A percentile compares a stretch with the other conserved stretches of the same genome.
Conservation (phyloP, 257 asterid species). For the Rauvolfia tetraphylla region DNA sequence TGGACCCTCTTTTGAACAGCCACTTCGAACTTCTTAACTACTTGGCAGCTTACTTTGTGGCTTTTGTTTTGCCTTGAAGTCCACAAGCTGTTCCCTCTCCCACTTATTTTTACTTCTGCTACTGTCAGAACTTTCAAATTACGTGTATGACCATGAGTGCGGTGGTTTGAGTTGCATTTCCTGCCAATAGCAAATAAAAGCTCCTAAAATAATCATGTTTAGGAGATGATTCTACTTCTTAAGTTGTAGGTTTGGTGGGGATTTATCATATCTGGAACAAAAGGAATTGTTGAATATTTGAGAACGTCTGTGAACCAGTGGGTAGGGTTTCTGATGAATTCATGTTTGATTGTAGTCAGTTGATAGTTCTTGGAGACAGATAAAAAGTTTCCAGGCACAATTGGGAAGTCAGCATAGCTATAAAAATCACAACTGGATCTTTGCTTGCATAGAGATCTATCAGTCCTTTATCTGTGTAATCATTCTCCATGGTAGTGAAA, state of each 20-base stretch:
- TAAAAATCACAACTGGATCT: neutral
- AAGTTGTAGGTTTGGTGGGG: neutral
- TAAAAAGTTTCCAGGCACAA: neutral
- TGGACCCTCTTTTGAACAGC: neutral
- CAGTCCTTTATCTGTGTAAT: too few relatives aligned
- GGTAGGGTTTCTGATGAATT: neutral
- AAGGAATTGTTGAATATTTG: neutral
- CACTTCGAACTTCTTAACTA: neutral
- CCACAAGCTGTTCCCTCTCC: neutral
- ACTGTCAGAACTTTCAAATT: neutral
- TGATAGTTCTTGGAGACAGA: neutral
- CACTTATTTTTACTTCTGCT: neutral
- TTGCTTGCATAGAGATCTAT: too few relatives aligned
- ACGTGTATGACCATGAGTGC: neutral
- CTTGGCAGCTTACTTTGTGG: neutral
- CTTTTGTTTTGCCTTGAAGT: neutral
- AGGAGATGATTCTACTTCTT: neutral
- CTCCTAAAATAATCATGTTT: neutral
- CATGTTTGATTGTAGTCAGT: neutral
- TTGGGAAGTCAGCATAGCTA: neutral
- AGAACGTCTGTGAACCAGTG: neutral
- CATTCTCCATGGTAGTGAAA: too few relatives aligned
- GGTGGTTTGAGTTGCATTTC: slow-evolving; percentile 1
- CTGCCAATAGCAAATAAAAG: neutral
- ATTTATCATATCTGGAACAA: neutral